phyloP scores from a whole-genome alignment of 768 basidiomycete species.

The Hortiboletus campestris region DNA sequence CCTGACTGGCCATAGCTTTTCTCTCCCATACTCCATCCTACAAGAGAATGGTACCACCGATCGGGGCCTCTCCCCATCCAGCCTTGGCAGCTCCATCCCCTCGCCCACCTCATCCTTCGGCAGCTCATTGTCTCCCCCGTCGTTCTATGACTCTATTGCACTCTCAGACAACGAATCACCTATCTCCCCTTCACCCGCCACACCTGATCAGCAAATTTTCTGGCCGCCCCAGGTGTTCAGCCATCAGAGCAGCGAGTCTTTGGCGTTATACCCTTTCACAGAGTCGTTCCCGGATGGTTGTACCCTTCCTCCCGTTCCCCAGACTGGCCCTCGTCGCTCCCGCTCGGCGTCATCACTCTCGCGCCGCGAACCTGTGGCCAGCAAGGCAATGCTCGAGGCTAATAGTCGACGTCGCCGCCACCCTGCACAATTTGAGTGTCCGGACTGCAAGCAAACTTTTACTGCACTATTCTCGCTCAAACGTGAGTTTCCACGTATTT shows the following conservation, averaged over 20 bases:
- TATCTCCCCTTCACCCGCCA: conserved; percentile 18
- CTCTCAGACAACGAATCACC: conserved; percentile 24
- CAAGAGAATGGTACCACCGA: conserved; percentile 7
- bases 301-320: background rate
- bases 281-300: background rate
- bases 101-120: conserved; percentile 29
- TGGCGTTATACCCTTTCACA: background rate
- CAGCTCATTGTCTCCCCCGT: conserved; percentile 24
- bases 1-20: conserved; percentile 5
- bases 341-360: conserved; percentile 15
- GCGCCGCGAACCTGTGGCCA: conserved; percentile 25
- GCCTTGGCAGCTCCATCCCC: conserved; percentile 14
- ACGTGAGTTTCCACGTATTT: conserved; percentile 18
- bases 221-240: conserved; percentile 2
- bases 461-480: conserved; percentile 33
- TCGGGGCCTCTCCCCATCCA: conserved; percentile 8
- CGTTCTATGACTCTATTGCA: conserved; percentile 2
- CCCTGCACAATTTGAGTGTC: conserved; percentile 19
- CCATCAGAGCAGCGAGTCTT: conserved; percentile 10
- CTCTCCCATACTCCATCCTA: conserved; percentile 15
- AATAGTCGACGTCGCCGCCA: conserved; percentile 32
- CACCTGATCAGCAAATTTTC: conserved; percentile 3
- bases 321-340: conserved; percentile 12
- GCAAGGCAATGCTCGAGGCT: conserved; percentile 33
- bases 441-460: conserved; percentile 24